A percentile compares a stretch with the other conserved stretches of the same genome.
Conservation (phyloP, 75 land plant species). For the Picea sitchensis region DNA sequence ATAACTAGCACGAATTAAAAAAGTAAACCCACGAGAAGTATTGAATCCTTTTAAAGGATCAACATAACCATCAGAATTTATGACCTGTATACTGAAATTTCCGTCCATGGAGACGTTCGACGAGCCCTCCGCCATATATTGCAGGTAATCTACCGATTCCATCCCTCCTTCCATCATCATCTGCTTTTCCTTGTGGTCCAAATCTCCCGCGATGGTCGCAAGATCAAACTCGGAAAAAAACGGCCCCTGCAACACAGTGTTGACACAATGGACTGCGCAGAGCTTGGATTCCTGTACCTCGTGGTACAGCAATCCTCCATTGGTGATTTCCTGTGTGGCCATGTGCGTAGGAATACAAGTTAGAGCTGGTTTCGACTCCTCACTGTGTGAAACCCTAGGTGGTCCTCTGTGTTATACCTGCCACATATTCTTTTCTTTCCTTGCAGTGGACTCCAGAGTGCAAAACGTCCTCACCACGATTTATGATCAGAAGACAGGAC, state of each 20-base stretch:
- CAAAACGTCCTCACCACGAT: no score
- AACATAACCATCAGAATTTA: no score
- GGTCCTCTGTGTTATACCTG: no score
- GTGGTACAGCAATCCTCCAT: conserved; percentile 86
- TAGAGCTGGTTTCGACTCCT: no score
- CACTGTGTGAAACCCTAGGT: no score
- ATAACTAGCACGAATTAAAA: no score
- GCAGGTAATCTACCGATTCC: conserved; percentile 38
- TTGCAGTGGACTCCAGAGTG: no score
- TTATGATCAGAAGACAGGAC: no score
- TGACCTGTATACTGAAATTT: conserved; percentile 92
- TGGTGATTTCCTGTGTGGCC: conserved; percentile 11
- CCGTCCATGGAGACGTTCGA: conserved; percentile 89
- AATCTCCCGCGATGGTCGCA: conserved; percentile 85
- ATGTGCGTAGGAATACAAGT: not conserved
- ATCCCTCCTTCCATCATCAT: conserved; percentile 55
- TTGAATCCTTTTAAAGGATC: no score
- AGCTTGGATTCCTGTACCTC: conserved; percentile 95
- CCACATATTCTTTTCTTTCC: no score
- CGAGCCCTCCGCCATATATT: conserved; percentile 57
- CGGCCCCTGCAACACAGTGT: conserved; percentile 93
- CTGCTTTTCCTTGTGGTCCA: conserved; percentile 78
- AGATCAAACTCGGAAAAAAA: conserved; percentile 95
- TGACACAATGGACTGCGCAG: conserved; percentile 96
- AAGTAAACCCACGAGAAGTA: no score